A percentile compares a stretch with the other conserved stretches of the same genome.
Conservation (phyloP, 2,329 filamentous ascomycete species). For the Aspergillus hiratsukae region DNA sequence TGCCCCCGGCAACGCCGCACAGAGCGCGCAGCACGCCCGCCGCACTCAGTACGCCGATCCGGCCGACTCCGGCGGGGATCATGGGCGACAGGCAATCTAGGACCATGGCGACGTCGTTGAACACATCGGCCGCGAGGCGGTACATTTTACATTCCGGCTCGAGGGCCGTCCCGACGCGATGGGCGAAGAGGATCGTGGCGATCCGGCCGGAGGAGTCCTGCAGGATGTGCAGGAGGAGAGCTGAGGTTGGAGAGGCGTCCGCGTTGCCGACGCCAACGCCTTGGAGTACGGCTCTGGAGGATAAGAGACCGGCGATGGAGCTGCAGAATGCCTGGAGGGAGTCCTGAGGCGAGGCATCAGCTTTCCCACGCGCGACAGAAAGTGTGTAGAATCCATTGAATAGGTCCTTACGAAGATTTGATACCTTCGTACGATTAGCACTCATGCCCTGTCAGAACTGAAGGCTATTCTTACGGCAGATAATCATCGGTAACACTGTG, state of each 20-base stretch:
- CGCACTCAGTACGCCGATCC: constrained; percentile 56
- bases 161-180: constrained; percentile 73
- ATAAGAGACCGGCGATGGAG: constrained; percentile 54
- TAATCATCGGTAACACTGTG: constrained; percentile 84
- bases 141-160: constrained; percentile 91
- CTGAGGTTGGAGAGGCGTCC: constrained; percentile 70
- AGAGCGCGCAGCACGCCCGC: constrained; percentile 62
- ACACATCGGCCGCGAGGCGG: constrained; percentile 77
- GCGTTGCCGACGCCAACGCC: constrained; percentile 82
- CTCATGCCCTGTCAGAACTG: background rate
- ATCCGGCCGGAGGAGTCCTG: constrained; percentile 77
- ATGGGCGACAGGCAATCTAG: constrained; percentile 78
- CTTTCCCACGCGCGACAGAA: background rate
- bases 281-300: constrained; percentile 77
- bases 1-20: constrained; percentile 86
- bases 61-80: constrained; percentile 53
- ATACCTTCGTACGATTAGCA: constrained; percentile 47
- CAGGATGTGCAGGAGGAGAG: constrained; percentile 75
- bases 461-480: constrained; percentile 51
- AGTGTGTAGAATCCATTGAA: background rate
- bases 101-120: constrained; percentile 82
- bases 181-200: constrained; percentile 81
- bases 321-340: constrained; percentile 41
- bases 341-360: constrained; percentile 23
- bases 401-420: constrained; percentile 58